Evolutionary conservation across 2,329 filamentous ascomycete species (phyloP).

Genomic region (Epichloe typhina): DNA sequence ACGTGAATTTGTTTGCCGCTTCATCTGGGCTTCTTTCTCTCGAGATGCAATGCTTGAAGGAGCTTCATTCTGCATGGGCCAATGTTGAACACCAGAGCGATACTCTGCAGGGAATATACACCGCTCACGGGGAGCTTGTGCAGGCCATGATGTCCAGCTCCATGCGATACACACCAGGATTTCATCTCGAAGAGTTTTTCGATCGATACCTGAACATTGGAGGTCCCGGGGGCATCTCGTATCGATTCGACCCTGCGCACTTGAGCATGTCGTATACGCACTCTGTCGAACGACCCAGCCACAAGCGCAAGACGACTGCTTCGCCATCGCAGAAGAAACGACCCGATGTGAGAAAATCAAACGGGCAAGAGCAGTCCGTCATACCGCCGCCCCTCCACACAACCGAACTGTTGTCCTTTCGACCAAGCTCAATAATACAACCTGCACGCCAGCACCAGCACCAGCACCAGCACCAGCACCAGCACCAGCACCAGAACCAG

Average conservation of each 20-base stretch:
- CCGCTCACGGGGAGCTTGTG: constrained; percentile 68
- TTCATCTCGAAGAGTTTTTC: constrained; percentile 80
- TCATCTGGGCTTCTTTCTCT: constrained; percentile 58
- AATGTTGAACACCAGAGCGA: constrained; percentile 70
- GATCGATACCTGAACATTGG: constrained; percentile 56
- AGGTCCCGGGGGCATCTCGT: constrained; percentile 43
- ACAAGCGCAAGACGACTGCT: constrained; percentile 34
- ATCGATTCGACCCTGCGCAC: constrained; percentile 60
- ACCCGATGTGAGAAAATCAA: not conserved
- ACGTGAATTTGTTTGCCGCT: constrained; percentile 48
- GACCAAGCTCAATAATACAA: not conserved
- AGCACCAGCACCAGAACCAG: not conserved
- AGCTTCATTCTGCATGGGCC: constrained; percentile 63
- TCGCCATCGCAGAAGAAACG: constrained; percentile 1
- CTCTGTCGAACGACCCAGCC: constrained; percentile 14
- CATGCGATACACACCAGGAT: constrained; percentile 64
- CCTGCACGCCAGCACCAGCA: not conserved
- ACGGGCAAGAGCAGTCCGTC: not conserved
- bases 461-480: not conserved
- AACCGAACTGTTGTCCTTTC: not conserved
- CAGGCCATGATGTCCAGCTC: constrained; percentile 51
- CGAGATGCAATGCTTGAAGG: constrained; percentile 68
- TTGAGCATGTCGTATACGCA: constrained; percentile 50
- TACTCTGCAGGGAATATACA: constrained; percentile 63
- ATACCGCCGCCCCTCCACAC: not conserved